Evolutionary conservation across 1,284 basidiomycete species (phyloP), one percentile per base, ranked within the genome.

Genomic region (Cutaneotrichosporon cutaneum): DNA sequence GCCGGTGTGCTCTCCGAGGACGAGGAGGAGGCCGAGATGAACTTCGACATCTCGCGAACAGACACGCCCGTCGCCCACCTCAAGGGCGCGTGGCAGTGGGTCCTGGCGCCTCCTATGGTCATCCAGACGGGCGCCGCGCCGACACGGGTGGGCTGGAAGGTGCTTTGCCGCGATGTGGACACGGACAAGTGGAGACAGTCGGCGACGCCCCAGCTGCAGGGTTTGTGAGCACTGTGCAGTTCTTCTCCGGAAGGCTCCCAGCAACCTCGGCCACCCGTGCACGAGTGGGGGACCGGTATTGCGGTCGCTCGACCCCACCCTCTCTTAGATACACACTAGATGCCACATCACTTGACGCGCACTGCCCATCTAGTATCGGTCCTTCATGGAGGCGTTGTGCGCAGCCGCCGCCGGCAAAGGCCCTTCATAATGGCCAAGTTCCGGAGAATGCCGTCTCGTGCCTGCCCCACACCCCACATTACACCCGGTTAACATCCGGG

Each of bases 91-190:
- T 66, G 61, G 61, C 16, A 36, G 30, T 66, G 54, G 54, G 61
- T 63, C 26, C 45, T 56, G 10, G 64, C 48, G 18, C 33, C 47
- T 8, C 47, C 51, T 3, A 22, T 50, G 30, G 5, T 36, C 11
- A 42, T 50, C 14, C 64, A 66, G 61, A 61, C 56, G 1, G 61
- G 59, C 11, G 64, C 61, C 0, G 21, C 44, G 24, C 61, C 61
- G 4, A 22, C 57, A 9, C 54, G 57, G 1, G 51, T 66, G 21
- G 64, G 64, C 1, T 66, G 64, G 64, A 58, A 58, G 57, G 57
- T 58, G n/a, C 50, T 58, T 24, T 58, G 56, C 47, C n/a, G 8
- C 18, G 56, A 58, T 18, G 47, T 27, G 18, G 33, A 51, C 30
- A 35, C 33, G 32, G 22, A 47, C 22, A 50, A 47, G 22, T 51